Evolutionary conservation across 2,329 filamentous ascomycete species (phyloP).

Genomic region (Venturia oleaginea): DNA sequence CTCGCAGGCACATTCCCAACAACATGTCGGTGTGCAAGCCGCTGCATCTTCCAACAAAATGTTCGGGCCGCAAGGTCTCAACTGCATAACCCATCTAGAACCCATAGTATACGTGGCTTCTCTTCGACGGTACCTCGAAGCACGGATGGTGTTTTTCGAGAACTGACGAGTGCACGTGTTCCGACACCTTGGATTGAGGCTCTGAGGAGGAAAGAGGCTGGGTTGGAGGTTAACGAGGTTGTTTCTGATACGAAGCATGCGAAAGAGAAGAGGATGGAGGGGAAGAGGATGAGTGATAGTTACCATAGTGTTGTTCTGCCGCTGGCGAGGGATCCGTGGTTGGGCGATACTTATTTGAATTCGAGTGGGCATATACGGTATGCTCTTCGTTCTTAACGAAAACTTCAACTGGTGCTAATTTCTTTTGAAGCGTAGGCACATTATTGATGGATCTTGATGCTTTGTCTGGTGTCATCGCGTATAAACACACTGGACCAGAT

Average conservation of each 20-base stretch:
- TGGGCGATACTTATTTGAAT: conserved; percentile 71
- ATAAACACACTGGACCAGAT: conserved; percentile 53
- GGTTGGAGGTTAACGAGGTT: conserved; percentile 21
- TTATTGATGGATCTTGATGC: conserved; percentile 76
- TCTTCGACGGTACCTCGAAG: conserved; percentile 1
- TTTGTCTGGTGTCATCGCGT: conserved; percentile 64
- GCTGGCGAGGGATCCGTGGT: conserved; percentile 64
- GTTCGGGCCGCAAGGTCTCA: background rate
- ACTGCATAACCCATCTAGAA: background rate
- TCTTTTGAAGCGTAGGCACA: conserved; percentile 46
- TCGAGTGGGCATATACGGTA: conserved; percentile 62
- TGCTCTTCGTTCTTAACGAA: background rate
- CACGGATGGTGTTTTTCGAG: conserved; percentile 53
- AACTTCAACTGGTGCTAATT: background rate
- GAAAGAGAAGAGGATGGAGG: conserved; percentile 47
- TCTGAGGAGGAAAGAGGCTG: conserved; percentile 38
- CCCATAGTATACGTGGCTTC: conserved; percentile 2
- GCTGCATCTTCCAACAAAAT: background rate
- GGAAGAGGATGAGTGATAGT: conserved; percentile 63
- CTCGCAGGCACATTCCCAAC: background rate
- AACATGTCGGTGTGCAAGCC: background rate
- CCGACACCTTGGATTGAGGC: conserved; percentile 63
- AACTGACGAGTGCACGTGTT: conserved; percentile 49
- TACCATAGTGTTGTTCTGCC: conserved; percentile 60
- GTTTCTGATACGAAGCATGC: background rate